Conservation (phyloP, 805 yeast species). For the Candida incommunis region DNA sequence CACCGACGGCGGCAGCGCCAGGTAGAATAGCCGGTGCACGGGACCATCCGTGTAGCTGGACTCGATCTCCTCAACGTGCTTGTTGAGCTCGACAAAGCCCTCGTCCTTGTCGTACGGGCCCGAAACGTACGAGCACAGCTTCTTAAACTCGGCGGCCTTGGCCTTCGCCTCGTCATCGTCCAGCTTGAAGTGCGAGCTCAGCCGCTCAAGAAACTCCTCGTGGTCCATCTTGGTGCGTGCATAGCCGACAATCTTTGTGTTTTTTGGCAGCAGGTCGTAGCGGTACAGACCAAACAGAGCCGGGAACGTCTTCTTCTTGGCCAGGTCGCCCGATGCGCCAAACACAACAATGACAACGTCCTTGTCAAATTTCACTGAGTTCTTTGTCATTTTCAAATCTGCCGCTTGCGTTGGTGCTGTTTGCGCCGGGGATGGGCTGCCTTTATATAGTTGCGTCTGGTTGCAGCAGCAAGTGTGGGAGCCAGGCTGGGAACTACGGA, state of each 20-base stretch:
- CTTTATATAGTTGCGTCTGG: too few relatives aligned
- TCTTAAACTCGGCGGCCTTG: constrained; percentile 45
- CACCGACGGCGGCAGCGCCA: constrained; percentile 91
- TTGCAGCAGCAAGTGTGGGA: too few relatives aligned
- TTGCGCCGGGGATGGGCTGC: too few relatives aligned
- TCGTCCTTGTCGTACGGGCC: constrained; percentile 74
- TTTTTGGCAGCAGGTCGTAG: constrained; percentile 60
- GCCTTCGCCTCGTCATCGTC: constrained; percentile 28
- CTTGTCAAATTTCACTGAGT: constrained; percentile 36
- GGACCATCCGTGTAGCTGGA: constrained; percentile 18
- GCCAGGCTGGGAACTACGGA: too few relatives aligned
- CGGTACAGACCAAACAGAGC: constrained; percentile 32
- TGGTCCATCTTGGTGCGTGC: constrained; percentile 69
- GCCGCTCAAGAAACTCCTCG: constrained; percentile 54
- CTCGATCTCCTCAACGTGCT: constrained; percentile 48
- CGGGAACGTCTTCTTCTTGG: constrained; percentile 75
- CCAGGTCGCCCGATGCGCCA: constrained; percentile 93
- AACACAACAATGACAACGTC: constrained; percentile 66
- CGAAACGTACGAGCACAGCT: constrained; percentile 48
- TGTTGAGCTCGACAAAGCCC: constrained; percentile 49
- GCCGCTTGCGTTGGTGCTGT: too few relatives aligned
- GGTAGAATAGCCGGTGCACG: constrained; percentile 75
- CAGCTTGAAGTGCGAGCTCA: constrained; percentile 46
- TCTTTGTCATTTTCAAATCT: too few relatives aligned
- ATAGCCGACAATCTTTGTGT: constrained; percentile 73